These are phyloP conservation scores for Ascochyta viciae-villosae DNA, from an alignment of 2,329 filamentous ascomycete species.

Conservation along the genomic window DNA sequence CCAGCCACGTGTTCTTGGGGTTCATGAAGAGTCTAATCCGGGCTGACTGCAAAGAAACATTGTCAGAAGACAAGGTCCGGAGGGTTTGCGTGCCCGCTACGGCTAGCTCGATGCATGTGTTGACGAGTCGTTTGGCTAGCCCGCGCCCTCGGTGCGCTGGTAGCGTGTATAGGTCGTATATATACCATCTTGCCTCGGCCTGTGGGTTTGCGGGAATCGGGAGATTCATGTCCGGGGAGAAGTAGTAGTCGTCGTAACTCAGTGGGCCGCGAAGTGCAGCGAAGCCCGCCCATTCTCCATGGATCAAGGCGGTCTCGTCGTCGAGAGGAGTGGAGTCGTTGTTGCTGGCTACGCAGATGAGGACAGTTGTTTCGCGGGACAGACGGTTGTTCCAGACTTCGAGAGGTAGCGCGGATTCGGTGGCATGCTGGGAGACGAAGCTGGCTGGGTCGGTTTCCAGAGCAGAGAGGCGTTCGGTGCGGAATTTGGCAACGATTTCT, in stretches of 20 bases:
- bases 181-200: conserved; percentile 26
- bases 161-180: conserved; percentile 26
- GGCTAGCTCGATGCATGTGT: conserved; percentile 6
- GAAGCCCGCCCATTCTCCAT: conserved; percentile 27
- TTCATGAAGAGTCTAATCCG: conserved; percentile 25
- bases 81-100: neutral
- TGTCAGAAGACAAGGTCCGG: neutral
- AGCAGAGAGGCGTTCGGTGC: conserved; percentile 23
- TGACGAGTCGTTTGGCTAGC: conserved; percentile 18
- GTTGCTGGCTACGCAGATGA: conserved; percentile 14
- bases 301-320: conserved; percentile 21
- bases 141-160: conserved; percentile 21
- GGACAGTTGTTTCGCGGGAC: neutral
- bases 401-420: conserved; percentile 18
- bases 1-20: conserved; percentile 12
- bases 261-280: conserved; percentile 25
- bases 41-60: conserved; percentile 4
- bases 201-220: conserved; percentile 15
- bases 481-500: conserved; percentile 23
- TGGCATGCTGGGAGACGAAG: conserved; percentile 20
- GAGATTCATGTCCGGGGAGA: conserved; percentile 19
- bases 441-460: conserved; percentile 25
- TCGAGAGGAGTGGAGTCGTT: neutral
- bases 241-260: conserved; percentile 22
- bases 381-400: conserved; percentile 24